Conservation (phyloP, 768 basidiomycete genomes). For the Boletus sp. region DNA sequence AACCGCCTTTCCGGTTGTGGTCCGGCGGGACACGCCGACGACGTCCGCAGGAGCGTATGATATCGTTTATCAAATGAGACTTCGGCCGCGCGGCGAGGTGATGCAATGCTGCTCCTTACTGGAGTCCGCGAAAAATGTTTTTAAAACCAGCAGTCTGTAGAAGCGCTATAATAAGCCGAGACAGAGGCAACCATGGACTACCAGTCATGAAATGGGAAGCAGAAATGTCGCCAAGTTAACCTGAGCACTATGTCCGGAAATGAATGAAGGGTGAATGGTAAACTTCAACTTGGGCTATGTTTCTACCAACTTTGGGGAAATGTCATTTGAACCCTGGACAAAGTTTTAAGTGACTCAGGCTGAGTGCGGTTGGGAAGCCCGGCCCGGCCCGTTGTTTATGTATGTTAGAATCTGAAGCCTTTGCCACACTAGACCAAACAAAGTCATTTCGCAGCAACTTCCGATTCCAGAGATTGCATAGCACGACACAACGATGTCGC, state of each 20-base stretch:
- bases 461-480: conserved; percentile 8
- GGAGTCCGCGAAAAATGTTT: background rate
- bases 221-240: background rate
- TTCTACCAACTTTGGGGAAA: background rate
- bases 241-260: background rate
- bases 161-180: no score
- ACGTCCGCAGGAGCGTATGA: background rate
- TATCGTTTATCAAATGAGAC: background rate
- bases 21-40: background rate
- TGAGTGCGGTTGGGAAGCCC: background rate
- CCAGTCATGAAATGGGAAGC: no score
- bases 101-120: background rate
- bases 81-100: background rate
- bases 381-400: conserved; percentile 15
- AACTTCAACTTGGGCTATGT: background rate
- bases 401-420: conserved; percentile 24
- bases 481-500: conserved; percentile 55
- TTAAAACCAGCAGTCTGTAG: no score
- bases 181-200: no score
- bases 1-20: background rate
- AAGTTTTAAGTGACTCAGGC: no score
- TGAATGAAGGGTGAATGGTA: background rate
- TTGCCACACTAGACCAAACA: conserved; percentile 26
- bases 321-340: no score
- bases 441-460: conserved; percentile 13